Evolutionary conservation across 2,329 filamentous ascomycete genomes (phyloP).

Genomic region (Aspergillus sojae): DNA sequence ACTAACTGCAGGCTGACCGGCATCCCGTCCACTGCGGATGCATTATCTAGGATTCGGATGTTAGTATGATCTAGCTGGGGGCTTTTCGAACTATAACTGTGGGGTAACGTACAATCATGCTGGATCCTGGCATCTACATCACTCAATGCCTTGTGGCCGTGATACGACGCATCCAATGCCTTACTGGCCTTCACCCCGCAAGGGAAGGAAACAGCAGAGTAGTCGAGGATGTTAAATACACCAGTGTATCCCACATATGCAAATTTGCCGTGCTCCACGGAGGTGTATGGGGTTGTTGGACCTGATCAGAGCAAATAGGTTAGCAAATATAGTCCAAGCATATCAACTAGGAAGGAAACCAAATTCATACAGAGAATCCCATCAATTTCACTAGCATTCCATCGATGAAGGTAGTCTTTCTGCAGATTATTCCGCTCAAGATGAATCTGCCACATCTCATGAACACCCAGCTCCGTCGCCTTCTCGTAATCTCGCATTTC

Average conservation of each 20-base stretch:
- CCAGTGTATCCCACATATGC: slow-evolving; percentile 23
- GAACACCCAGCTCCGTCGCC: slow-evolving; percentile 47
- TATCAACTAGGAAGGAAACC: neutral
- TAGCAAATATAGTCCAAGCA: neutral
- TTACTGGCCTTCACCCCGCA: slow-evolving; percentile 22
- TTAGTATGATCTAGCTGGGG: neutral
- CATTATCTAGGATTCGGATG: neutral
- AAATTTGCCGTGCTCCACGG: slow-evolving; percentile 22
- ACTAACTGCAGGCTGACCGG: slow-evolving; percentile 35
- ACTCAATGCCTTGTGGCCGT: slow-evolving; percentile 9
- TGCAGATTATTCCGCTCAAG: slow-evolving; percentile 48
- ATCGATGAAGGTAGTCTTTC: slow-evolving; percentile 27
- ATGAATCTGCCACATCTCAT: slow-evolving; percentile 55
- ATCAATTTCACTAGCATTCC: slow-evolving; percentile 19
- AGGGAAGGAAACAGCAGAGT: slow-evolving; percentile 23
- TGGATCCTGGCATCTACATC: slow-evolving; percentile 15
- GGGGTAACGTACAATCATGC: slow-evolving; percentile 13
- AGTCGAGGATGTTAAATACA: slow-evolving; percentile 25
- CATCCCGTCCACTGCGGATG: slow-evolving; percentile 20
- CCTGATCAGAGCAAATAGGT: slow-evolving; percentile 6
- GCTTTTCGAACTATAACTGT: neutral
- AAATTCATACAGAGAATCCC: slow-evolving; percentile 22
- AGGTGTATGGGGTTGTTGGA: slow-evolving; percentile 23
- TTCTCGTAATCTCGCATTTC: slow-evolving; percentile 52
- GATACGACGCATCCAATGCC: slow-evolving; percentile 8